Percentiles rank a stretch among this genome's conserved stretches.
Evolutionary conservation across 2,329 filamentous ascomycete species (phyloP).

Genomic region (Purpureocillium takamizusanense): DNA sequence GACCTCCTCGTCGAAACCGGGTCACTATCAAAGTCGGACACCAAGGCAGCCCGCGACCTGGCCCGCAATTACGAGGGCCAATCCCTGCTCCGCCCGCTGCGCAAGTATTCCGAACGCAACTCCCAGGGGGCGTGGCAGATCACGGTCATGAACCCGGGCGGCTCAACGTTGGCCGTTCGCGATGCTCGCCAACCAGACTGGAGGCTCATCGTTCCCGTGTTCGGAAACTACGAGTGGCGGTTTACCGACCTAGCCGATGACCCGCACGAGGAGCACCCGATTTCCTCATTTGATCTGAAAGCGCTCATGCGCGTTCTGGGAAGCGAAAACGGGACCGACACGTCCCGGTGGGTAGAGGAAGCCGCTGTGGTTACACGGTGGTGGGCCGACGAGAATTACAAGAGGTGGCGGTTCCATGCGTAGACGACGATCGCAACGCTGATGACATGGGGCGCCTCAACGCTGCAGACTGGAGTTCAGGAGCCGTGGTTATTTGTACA

Average conservation of each 20-base stretch:
- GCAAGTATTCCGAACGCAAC: conserved; percentile 4
- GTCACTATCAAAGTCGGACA: conserved; percentile 12
- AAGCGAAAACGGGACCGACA: no score
- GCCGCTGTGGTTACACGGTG: no score
- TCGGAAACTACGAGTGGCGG: conserved; percentile 16
- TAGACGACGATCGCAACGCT: no score
- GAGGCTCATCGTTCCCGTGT: conserved; percentile 15
- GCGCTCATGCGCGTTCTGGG: background rate
- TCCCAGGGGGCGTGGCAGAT: conserved; percentile 15
- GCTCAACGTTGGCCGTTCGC: conserved; percentile 15
- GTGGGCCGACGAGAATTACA: no score
- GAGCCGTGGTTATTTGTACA: no score
- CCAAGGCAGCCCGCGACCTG: conserved; percentile 10
- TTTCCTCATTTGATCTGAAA: conserved; percentile 10
- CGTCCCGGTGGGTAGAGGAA: no score
- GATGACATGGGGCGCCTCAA: no score
- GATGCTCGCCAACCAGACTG: conserved; percentile 12
- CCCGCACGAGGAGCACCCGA: conserved; percentile 9
- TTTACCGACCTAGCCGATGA: conserved; percentile 13
- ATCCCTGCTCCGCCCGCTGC: conserved; percentile 13
- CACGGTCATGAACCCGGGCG: conserved; percentile 16
- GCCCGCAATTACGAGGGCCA: conserved; percentile 15
- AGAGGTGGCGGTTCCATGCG: no score
- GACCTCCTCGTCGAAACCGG: conserved; percentile 14
- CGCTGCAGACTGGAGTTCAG: no score